Evolutionary conservation across 2,329 filamentous ascomycete species (phyloP).

Genomic region (Chaetothyriales sp.): DNA sequence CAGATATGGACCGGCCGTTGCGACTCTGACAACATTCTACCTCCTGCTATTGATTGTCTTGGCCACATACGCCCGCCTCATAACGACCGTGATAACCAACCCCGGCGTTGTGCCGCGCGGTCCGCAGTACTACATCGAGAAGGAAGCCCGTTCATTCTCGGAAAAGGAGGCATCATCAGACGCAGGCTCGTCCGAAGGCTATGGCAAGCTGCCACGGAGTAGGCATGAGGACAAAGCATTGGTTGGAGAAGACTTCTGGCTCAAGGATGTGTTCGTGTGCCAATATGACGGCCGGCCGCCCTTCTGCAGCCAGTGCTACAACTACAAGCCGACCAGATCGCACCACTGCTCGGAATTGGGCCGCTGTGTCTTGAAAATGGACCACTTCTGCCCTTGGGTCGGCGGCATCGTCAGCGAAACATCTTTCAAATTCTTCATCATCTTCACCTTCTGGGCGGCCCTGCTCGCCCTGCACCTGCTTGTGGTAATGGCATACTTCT

Average conservation of each 20-base stretch:
- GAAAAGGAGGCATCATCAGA: slow-evolving; percentile 11
- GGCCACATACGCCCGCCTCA: slow-evolving; percentile 53
- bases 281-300: slow-evolving; percentile 67
- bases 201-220: slow-evolving; percentile 1
- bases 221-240: slow-evolving; percentile 7
- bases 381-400: slow-evolving; percentile 94
- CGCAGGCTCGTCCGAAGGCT: slow-evolving; percentile 4
- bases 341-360: slow-evolving; percentile 75
- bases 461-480: slow-evolving; percentile 52
- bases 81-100: slow-evolving; percentile 51
- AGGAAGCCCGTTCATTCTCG: slow-evolving; percentile 4
- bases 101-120: slow-evolving; percentile 60
- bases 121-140: slow-evolving; percentile 24
- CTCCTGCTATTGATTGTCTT: slow-evolving; percentile 53
- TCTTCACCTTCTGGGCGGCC: slow-evolving; percentile 63
- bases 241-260: slow-evolving; percentile 20
- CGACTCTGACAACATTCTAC: slow-evolving; percentile 58
- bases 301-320: slow-evolving; percentile 71
- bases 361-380: slow-evolving; percentile 77
- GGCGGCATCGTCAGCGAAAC: slow-evolving; percentile 81
- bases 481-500: slow-evolving; percentile 47
- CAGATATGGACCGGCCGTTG: slow-evolving; percentile 45
- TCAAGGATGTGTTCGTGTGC: slow-evolving; percentile 69
- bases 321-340: slow-evolving; percentile 75
- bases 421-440: slow-evolving; percentile 80